These are phyloP conservation scores for Phialophora macrospora DNA, from an alignment of 2,329 filamentous ascomycete genomes.

Conservation along the genomic window DNA sequence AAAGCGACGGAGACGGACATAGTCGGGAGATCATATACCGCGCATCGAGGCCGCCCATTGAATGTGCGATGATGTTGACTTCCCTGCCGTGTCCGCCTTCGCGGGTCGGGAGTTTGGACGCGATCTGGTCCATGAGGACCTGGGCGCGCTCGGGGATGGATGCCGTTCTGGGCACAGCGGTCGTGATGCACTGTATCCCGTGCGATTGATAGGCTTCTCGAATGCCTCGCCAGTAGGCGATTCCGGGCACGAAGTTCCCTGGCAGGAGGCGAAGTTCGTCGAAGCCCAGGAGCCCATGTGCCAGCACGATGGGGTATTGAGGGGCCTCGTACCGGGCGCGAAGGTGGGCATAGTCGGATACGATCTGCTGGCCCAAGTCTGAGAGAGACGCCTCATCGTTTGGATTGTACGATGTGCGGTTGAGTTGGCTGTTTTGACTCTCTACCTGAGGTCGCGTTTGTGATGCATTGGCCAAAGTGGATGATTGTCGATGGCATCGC, in stretches of 20 bases:
- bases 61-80: slow-evolving; percentile 69
- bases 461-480: background rate
- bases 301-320: slow-evolving; percentile 65
- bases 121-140: slow-evolving; percentile 60
- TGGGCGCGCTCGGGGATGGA: slow-evolving; percentile 64
- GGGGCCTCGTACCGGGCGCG: slow-evolving; percentile 63
- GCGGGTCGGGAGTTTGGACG: slow-evolving; percentile 49
- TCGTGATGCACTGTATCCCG: slow-evolving; percentile 65
- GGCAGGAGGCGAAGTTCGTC: slow-evolving; percentile 61
- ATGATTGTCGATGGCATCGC: slow-evolving; percentile 6
- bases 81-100: slow-evolving; percentile 52
- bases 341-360: slow-evolving; percentile 66
- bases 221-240: slow-evolving; percentile 70
- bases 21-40: slow-evolving; percentile 67
- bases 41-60: slow-evolving; percentile 65
- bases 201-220: slow-evolving; percentile 61
- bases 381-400: slow-evolving; percentile 23
- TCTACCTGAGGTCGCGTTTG: background rate
- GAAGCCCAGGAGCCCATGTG: slow-evolving; percentile 70
- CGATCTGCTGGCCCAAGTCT: slow-evolving; percentile 59
- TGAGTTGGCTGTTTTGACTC: slow-evolving; percentile 6
- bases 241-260: slow-evolving; percentile 59
- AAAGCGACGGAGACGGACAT: slow-evolving; percentile 58
- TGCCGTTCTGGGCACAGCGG: slow-evolving; percentile 63
- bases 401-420: slow-evolving; percentile 15